Evolutionary conservation across 2,329 filamentous ascomycete species (phyloP).

Genomic region (Mycosphaerelloides madeirae): DNA sequence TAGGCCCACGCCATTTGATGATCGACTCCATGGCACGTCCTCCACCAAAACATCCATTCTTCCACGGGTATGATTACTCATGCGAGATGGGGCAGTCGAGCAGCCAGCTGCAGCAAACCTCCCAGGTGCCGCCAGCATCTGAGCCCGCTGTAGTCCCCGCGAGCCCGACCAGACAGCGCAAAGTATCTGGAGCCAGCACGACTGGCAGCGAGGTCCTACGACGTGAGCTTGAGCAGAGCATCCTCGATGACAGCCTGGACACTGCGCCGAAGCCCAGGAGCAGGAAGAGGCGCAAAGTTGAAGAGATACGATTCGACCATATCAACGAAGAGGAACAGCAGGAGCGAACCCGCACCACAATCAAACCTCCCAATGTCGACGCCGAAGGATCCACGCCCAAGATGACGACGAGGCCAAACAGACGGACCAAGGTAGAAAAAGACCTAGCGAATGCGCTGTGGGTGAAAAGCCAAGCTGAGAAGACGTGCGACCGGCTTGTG

Average conservation of each 20-base stretch:
- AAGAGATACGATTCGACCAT: neutral
- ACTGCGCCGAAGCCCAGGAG: conserved; percentile 5
- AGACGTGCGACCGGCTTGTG: no score
- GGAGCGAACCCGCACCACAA: neutral
- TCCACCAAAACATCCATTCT: no score
- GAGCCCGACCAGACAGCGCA: neutral
- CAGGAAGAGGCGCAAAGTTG: conserved; percentile 7
- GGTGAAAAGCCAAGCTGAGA: no score
- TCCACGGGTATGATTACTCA: no score
- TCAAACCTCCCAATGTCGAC: no score
- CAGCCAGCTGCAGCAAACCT: conserved; percentile 1
- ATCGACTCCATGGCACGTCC: no score
- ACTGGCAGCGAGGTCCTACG: conserved; percentile 7
- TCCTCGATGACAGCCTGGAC: conserved; percentile 5
- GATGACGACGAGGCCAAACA: no score
- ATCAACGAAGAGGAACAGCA: neutral
- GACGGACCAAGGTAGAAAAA: no score
- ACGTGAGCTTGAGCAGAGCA: conserved; percentile 9
- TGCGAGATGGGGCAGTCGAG: conserved; percentile 6
- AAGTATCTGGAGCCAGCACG: neutral
- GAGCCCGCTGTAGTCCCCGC: neutral
- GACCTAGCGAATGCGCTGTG: no score
- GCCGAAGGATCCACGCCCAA: no score
- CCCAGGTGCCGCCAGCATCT: conserved; percentile 2
- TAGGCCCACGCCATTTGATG: no score